Conservation (phyloP, 495 filamentous ascomycete species). For the Glarea lozoyensis region DNA sequence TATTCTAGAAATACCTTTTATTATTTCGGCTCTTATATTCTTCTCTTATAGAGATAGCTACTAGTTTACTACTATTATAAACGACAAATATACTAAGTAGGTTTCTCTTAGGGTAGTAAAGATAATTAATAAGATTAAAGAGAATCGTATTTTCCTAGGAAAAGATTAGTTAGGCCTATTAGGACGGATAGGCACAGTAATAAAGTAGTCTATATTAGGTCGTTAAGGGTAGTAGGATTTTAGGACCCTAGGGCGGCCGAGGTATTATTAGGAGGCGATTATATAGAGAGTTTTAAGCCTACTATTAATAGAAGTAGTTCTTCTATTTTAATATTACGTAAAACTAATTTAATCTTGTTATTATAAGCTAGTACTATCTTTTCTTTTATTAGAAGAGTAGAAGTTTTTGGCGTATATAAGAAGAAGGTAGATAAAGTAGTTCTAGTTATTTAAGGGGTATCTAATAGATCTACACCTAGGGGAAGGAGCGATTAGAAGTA, state of each 20-base stretch:
- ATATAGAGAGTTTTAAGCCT: too few species aligned
- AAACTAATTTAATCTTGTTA: neutral
- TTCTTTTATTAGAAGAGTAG: too few species aligned
- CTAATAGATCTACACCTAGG: neutral
- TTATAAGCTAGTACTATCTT: neutral
- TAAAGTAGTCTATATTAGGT: neutral
- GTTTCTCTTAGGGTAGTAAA: neutral
- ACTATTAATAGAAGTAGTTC: too few species aligned
- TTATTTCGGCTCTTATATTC: neutral
- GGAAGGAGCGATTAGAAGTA: neutral
- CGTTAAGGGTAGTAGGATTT: neutral
- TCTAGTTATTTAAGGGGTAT: neutral
- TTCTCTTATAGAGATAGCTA: neutral
- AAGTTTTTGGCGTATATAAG: neutral
- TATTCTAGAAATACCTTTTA: neutral
- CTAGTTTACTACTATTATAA: neutral
- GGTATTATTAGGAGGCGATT: neutral
- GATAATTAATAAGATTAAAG: neutral
- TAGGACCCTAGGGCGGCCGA: neutral
- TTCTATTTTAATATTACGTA: neutral
- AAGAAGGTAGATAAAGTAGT: neutral
- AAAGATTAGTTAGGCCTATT: neutral
- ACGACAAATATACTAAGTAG: neutral
- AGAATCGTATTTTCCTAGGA: neutral
- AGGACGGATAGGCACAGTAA: too few species aligned